These are phyloP conservation scores for Globisporangium yorkense DNA, from an alignment of 352 stramenopile genomes.

Conservation along the genomic window DNA sequence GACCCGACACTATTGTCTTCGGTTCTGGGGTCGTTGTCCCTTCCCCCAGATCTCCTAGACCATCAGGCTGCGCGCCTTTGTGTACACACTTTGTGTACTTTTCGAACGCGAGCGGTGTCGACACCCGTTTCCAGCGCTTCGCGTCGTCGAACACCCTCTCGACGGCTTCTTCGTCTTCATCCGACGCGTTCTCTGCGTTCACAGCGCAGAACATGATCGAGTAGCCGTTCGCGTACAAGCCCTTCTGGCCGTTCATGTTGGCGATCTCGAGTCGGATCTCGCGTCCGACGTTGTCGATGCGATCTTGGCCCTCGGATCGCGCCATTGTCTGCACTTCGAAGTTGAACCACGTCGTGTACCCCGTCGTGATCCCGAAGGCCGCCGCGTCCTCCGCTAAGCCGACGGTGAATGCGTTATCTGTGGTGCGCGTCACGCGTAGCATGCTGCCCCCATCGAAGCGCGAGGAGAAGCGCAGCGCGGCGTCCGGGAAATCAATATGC, in stretches of 20 bases:
- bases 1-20: neutral
- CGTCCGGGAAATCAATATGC: constrained; percentile 15
- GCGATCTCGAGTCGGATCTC: constrained; percentile 22
- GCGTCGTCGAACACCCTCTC: constrained; percentile 18
- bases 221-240: constrained; percentile 31
- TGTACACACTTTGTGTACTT: constrained; percentile 16
- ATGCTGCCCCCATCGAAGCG: constrained; percentile 36
- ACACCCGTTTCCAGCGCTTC: constrained; percentile 29
- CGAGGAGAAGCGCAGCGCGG: constrained; percentile 29
- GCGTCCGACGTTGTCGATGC: neutral
- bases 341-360: constrained; percentile 45
- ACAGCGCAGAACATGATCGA: constrained; percentile 22
- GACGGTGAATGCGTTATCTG: constrained; percentile 21
- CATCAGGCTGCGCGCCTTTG: no score
- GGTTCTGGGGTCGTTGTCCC: neutral
- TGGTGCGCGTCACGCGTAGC: constrained; percentile 11
- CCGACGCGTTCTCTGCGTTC: constrained; percentile 8
- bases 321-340: constrained; percentile 19
- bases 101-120: constrained; percentile 31
- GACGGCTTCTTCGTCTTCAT: constrained; percentile 11
- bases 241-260: constrained; percentile 40
- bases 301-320: neutral
- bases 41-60: no score
- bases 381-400: constrained; percentile 35
- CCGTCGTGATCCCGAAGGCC: constrained; percentile 29